Conservation (phyloP, 306 rosid genomes). For the Cucurbita argyrosperma region DNA sequence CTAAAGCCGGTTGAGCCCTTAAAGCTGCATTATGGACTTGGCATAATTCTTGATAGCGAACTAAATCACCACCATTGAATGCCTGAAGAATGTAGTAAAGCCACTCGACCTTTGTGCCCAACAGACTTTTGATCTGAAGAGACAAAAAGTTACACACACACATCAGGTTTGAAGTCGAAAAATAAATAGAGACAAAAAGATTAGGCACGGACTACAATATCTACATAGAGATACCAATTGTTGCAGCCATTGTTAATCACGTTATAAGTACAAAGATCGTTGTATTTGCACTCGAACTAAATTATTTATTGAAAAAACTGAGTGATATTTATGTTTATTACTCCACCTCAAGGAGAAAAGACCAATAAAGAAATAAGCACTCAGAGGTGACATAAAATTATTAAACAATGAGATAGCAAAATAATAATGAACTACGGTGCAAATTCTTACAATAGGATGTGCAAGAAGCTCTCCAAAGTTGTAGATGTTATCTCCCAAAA, state of each 20-base stretch:
- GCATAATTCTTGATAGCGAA: constrained; percentile 82
- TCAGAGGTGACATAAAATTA: neutral
- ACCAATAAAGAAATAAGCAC: neutral
- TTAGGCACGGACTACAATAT: neutral
- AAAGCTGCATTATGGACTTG: constrained; percentile 79
- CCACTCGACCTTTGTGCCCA: constrained; percentile 97
- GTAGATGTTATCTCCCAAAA: constrained; percentile 93
- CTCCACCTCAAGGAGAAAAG: neutral
- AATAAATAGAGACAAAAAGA: neutral
- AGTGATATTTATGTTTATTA: neutral
- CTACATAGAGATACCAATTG: neutral
- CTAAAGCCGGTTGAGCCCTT: constrained; percentile 88
- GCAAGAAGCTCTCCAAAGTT: constrained; percentile 98
- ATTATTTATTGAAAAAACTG: neutral
- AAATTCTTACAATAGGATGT: constrained; percentile 79
- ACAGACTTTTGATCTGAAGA: constrained; percentile 67
- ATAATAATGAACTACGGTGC: neutral
- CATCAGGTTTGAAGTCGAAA: neutral
- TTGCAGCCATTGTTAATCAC: neutral
- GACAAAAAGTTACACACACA: constrained; percentile 5
- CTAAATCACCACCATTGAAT: constrained; percentile 86
- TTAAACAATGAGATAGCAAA: neutral
- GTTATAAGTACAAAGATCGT: neutral
- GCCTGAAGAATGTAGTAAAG: constrained; percentile 95
- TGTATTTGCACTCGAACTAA: neutral